A percentile compares a stretch with the other conserved stretches of the same genome.
phyloP scores from a whole-genome alignment of 208 protist genomes.

The Crithidia bombi region DNA sequence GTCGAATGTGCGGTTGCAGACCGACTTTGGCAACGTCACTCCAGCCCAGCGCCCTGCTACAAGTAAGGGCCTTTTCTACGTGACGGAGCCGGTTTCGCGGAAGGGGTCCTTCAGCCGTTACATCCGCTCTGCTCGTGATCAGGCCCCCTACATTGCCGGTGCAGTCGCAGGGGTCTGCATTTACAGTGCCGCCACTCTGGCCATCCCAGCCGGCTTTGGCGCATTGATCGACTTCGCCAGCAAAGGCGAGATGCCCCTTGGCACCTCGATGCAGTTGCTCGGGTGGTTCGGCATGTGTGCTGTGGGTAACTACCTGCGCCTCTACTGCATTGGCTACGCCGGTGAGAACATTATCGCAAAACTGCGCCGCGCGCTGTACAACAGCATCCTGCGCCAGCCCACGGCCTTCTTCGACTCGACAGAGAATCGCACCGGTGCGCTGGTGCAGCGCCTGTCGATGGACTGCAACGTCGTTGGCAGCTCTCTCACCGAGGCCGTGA shows the following conservation, averaged over 20 bases:
- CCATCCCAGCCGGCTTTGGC: constrained; percentile 84
- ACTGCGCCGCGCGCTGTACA: constrained; percentile 71
- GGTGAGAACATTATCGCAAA: constrained; percentile 79
- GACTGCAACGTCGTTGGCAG: constrained; percentile 88
- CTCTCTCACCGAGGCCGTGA: constrained; percentile 83
- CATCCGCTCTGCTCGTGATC: constrained; percentile 46
- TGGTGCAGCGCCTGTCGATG: constrained; percentile 87
- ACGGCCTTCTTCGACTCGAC: constrained; percentile 81
- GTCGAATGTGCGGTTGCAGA: constrained; percentile 60
- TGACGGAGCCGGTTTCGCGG: constrained; percentile 58
- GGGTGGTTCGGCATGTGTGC: constrained; percentile 74
- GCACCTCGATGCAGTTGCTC: constrained; percentile 78
- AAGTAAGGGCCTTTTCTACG: constrained; percentile 53
- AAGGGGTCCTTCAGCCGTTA: constrained; percentile 75
- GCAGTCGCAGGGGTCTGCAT: constrained; percentile 70
- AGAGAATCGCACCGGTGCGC: constrained; percentile 75
- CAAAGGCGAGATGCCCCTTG: constrained; percentile 79
- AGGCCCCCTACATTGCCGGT: constrained; percentile 64
- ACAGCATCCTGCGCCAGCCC: constrained; percentile 64
- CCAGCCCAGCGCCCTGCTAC: constrained; percentile 71
- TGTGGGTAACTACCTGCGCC: constrained; percentile 70
- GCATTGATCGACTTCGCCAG: constrained; percentile 84
- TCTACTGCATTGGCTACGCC: constrained; percentile 78
- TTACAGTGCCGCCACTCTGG: constrained; percentile 83
- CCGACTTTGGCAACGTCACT: constrained; percentile 68